These are phyloP conservation scores for Penicillium fimorum DNA, from an alignment of 495 filamentous ascomycete genomes.

Conservation along the genomic window DNA sequence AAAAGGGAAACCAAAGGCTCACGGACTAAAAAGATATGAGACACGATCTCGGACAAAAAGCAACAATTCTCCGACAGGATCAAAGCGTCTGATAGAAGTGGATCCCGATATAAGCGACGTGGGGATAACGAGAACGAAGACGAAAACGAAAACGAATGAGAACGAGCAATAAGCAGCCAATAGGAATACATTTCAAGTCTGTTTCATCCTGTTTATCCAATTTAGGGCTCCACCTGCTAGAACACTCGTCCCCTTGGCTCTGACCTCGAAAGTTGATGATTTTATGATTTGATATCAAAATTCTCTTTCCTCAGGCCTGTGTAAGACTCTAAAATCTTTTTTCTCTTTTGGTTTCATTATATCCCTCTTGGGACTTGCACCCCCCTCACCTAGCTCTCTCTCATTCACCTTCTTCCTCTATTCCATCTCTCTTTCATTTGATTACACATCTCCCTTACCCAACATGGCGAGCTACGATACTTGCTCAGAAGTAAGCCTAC, in stretches of 20 bases:
- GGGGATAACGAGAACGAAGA: constrained; percentile 29
- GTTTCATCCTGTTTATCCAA: constrained; percentile 8
- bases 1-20: not conserved
- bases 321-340: not conserved
- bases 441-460: not conserved
- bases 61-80: constrained; percentile 1
- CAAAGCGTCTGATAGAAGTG: constrained; percentile 8
- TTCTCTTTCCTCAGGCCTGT: not conserved
- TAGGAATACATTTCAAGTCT: constrained; percentile 4
- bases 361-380: not conserved
- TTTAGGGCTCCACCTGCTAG: not conserved
- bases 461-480: constrained; percentile 29
- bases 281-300: not conserved
- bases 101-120: constrained; percentile 13
- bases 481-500: constrained; percentile 48
- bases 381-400: not conserved
- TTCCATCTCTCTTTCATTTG: not conserved
- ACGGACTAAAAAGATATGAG: not conserved
- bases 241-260: not conserved
- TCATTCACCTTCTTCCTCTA: not conserved
- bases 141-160: constrained; percentile 26
- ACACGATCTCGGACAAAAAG: not conserved
- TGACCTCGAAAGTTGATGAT: not conserved
- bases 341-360: not conserved
- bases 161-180: constrained; percentile 24